Conservation (phyloP, 139 green algal species). For the Limnomonas spitsbergensis region DNA sequence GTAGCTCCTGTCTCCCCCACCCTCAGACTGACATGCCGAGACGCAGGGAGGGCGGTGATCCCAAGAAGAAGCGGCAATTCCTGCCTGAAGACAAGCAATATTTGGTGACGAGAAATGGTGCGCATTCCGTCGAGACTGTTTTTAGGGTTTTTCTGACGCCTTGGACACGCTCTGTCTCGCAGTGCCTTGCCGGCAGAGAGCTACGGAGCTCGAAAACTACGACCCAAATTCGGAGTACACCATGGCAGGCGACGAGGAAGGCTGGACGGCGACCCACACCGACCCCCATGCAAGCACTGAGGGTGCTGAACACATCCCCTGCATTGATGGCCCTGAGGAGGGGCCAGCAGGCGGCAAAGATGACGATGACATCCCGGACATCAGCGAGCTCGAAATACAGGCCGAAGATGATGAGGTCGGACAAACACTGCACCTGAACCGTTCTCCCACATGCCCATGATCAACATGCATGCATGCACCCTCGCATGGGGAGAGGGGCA, state of each 20-base stretch:
- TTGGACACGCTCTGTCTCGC: slow-evolving; percentile 12
- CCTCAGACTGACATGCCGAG: neutral
- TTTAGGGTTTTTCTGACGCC: neutral
- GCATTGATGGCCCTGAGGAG: slow-evolving; percentile 34
- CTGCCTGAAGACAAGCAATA: slow-evolving; percentile 84
- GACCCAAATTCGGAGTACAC: slow-evolving; percentile 54
- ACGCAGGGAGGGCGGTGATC: slow-evolving; percentile 71
- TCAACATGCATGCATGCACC: too few species aligned
- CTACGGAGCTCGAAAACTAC: slow-evolving; percentile 56
- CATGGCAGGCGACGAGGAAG: slow-evolving; percentile 56
- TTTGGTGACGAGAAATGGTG: slow-evolving; percentile 64
- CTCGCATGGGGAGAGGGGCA: too few species aligned
- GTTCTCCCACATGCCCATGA: too few species aligned
- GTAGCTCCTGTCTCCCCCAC: neutral
- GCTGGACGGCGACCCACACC: slow-evolving; percentile 61
- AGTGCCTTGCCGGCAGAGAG: slow-evolving; percentile 82
- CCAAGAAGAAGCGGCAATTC: slow-evolving; percentile 57
- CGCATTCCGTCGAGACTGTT: neutral
- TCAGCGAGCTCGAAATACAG: slow-evolving; percentile 67
- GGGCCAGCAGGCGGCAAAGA: slow-evolving; percentile 5
- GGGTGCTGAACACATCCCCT: slow-evolving; percentile 48
- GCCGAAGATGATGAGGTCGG: slow-evolving; percentile 25
- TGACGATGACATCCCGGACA: slow-evolving; percentile 75
- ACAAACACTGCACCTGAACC: too few species aligned
- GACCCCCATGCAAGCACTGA: slow-evolving; percentile 20